Percentiles rank a stretch among this genome's conserved stretches.
Conservation (phyloP, 306 rosid species). For the Erythrophleum fordii region DNA sequence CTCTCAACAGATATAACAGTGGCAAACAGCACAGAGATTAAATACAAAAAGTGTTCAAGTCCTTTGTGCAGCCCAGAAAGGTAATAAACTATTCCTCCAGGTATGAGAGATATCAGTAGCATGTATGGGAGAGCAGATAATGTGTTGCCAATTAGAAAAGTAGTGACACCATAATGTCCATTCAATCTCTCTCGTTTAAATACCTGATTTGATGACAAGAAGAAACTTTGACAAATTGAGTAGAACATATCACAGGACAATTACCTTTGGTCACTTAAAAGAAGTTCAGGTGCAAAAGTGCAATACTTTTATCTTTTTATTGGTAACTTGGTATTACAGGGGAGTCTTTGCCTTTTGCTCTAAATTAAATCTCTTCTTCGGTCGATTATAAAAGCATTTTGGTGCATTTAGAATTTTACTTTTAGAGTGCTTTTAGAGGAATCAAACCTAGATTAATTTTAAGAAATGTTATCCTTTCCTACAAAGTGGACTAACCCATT, state of each 20-base stretch:
- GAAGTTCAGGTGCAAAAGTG: neutral
- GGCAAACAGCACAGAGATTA: constrained; percentile 41
- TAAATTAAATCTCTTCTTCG: neutral
- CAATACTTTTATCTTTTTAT: neutral
- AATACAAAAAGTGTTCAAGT: constrained; percentile 47
- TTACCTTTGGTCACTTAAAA: neutral
- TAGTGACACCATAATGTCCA: constrained; percentile 65
- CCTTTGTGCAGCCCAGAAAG: constrained; percentile 62
- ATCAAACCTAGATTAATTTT: neutral
- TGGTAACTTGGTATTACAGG: neutral
- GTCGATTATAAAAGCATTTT: neutral
- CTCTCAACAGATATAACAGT: constrained; percentile 65
- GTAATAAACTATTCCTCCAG: constrained; percentile 59
- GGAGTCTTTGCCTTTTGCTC: neutral
- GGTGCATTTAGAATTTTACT: neutral
- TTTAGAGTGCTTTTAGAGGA: neutral
- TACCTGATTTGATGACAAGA: constrained; percentile 44
- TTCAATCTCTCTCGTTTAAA: constrained; percentile 70
- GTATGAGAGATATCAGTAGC: constrained; percentile 54
- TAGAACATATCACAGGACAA: neutral
- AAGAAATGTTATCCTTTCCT: neutral
- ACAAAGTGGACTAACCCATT: neutral
- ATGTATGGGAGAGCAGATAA: constrained; percentile 64
- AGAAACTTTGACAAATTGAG: constrained; percentile 1
- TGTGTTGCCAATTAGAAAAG: constrained; percentile 63